Conservation (phyloP, 2,329 filamentous ascomycete species). For the Penicillium fuscoglaucum region DNA sequence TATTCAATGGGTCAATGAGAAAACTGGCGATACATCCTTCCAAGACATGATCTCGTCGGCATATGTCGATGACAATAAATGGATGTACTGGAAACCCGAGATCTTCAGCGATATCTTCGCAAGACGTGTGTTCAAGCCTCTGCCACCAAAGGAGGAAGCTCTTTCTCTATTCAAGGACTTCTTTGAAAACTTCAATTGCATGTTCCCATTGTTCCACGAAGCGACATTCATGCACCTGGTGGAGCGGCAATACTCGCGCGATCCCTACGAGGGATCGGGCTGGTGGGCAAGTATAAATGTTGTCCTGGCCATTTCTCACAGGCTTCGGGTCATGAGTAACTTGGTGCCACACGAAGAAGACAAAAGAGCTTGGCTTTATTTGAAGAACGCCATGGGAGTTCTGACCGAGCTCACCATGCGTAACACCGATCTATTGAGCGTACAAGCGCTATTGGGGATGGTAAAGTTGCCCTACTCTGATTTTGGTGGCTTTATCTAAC, state of each 20-base stretch:
- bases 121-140: conserved; percentile 75
- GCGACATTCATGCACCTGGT: conserved; percentile 98
- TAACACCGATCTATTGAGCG: conserved; percentile 90
- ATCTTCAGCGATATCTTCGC: conserved; percentile 91
- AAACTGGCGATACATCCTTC: conserved; percentile 93
- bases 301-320: conserved; percentile 86
- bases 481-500: conserved; percentile 10
- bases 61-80: conserved; percentile 91
- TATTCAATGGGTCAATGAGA: conserved; percentile 97
- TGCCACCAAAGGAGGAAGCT: conserved; percentile 85
- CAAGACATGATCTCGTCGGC: conserved; percentile 90
- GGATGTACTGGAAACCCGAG: conserved; percentile 98
- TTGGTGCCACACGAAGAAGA: conserved; percentile 88
- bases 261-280: conserved; percentile 91
- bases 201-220: conserved; percentile 96
- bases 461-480: conserved; percentile 38
- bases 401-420: conserved; percentile 92
- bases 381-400: conserved; percentile 95
- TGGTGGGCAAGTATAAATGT: conserved; percentile 99
- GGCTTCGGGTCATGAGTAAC: conserved; percentile 93
- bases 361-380: conserved; percentile 88
- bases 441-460: conserved; percentile 92
- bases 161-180: conserved; percentile 87
- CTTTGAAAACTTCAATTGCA: conserved; percentile 98
- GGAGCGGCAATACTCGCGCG: conserved; percentile 85